phyloP scores from a whole-genome alignment of 2,329 filamentous ascomycete genomes.

The Alternaria viburni region DNA sequence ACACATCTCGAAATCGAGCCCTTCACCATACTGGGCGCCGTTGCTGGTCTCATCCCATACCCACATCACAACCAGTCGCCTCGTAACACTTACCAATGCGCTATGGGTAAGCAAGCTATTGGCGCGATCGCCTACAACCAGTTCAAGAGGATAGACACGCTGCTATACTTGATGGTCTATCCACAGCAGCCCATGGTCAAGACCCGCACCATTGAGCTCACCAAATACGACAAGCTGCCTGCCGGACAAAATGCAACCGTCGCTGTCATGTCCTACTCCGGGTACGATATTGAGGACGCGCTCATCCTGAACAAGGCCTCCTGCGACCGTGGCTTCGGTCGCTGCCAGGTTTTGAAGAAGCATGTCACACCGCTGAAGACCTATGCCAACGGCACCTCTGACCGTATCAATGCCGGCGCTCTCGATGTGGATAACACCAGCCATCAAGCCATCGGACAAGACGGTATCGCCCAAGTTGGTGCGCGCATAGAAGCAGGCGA shows the following conservation, averaged over 20 bases:
- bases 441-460: conserved; percentile 77
- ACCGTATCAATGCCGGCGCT: conserved; percentile 56
- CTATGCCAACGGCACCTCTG: conserved; percentile 79
- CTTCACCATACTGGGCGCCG: conserved; percentile 93
- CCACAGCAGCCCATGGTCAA: conserved; percentile 98
- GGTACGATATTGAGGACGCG: conserved; percentile 99
- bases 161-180: conserved; percentile 96
- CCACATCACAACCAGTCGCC: conserved; percentile 99
- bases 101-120: conserved; percentile 99
- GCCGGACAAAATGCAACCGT: conserved; percentile 97
- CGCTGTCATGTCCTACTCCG: conserved; percentile 98
- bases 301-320: conserved; percentile 96
- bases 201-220: conserved; percentile 93
- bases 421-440: conserved; percentile 58
- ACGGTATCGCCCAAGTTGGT: conserved; percentile 88
- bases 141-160: conserved; percentile 93
- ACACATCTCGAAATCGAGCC: conserved; percentile 98
- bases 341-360: conserved; percentile 98
- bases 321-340: conserved; percentile 90
- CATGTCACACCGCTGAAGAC: conserved; percentile 84
- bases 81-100: conserved; percentile 97
- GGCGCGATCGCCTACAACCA: conserved; percentile 98
- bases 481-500: conserved; percentile 79
- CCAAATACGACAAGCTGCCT: conserved; percentile 96
- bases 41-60: conserved; percentile 95